These are phyloP conservation scores for Xylaria polymorpha DNA, from an alignment of 2,329 filamentous ascomycete species.

Conservation along the genomic window DNA sequence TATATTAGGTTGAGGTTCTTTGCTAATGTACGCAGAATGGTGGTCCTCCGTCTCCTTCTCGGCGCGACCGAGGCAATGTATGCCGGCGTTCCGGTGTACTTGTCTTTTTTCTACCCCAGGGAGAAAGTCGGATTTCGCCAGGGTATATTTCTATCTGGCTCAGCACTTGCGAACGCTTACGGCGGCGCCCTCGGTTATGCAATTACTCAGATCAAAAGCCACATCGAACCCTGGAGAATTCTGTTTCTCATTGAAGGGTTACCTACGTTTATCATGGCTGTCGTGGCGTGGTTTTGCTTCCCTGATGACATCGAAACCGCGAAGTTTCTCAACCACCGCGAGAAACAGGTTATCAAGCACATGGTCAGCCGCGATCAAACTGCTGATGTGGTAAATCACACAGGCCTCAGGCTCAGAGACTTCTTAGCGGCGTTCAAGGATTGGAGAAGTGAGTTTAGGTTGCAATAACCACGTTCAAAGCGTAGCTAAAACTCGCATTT, in stretches of 20 bases:
- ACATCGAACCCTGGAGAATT: constrained; percentile 53
- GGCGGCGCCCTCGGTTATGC: constrained; percentile 55
- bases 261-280: constrained; percentile 56
- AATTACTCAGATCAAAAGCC: constrained; percentile 48
- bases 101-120: constrained; percentile 70
- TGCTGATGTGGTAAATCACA: constrained; percentile 40
- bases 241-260: constrained; percentile 61
- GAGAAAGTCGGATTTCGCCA: constrained; percentile 66
- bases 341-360: constrained; percentile 47
- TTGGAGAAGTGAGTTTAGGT: constrained; percentile 38
- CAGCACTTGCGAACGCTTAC: constrained; percentile 54
- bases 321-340: constrained; percentile 50
- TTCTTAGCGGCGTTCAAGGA: constrained; percentile 40
- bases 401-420: constrained; percentile 37
- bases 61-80: constrained; percentile 56
- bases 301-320: constrained; percentile 52
- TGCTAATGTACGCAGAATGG: constrained; percentile 41
- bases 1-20: not conserved
- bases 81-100: constrained; percentile 54
- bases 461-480: not conserved
- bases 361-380: constrained; percentile 41
- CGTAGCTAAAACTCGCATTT: not conserved
- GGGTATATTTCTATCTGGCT: constrained; percentile 63
- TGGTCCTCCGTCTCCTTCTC: constrained; percentile 57
- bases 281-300: constrained; percentile 56